These are phyloP conservation scores for Trichothecium roseum DNA, from an alignment of 2,329 filamentous ascomycete genomes.

Conservation along the genomic window DNA sequence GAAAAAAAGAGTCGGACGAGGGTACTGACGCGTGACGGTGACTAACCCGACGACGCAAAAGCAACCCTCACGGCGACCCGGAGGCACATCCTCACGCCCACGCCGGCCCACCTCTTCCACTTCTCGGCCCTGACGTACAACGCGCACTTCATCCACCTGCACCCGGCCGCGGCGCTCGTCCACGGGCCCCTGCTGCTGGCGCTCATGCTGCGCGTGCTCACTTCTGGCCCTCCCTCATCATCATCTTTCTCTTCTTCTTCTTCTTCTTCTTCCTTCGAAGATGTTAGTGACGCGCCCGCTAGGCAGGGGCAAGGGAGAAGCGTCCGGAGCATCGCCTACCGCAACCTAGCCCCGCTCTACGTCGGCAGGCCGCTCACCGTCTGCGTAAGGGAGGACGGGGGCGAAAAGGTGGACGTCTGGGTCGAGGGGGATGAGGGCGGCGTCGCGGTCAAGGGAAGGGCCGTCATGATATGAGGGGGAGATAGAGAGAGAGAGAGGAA, in stretches of 20 bases:
- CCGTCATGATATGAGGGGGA: slow-evolving; percentile 5
- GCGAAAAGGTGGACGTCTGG: slow-evolving; percentile 32
- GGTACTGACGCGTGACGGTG: background rate
- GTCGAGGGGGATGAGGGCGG: slow-evolving; percentile 51
- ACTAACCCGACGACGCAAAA: slow-evolving; percentile 7
- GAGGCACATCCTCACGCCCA: slow-evolving; percentile 50
- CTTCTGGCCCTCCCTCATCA: slow-evolving; percentile 10
- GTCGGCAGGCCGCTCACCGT: slow-evolving; percentile 60
- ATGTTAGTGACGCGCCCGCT: no score
- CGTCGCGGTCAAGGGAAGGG: slow-evolving; percentile 51
- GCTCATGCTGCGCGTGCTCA: slow-evolving; percentile 61
- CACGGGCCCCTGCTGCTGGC: slow-evolving; percentile 78
- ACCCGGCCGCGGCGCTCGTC: slow-evolving; percentile 67
- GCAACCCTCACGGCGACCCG: slow-evolving; percentile 21
- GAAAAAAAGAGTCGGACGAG: no score
- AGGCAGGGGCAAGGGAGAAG: no score
- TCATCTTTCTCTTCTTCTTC: no score
- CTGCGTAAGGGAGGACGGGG: slow-evolving; percentile 46
- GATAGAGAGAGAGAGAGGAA: background rate
- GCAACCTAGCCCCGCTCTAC: slow-evolving; percentile 74
- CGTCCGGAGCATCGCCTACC: slow-evolving; percentile 61
- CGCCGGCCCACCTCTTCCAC: slow-evolving; percentile 66
- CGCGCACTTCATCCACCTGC: slow-evolving; percentile 82
- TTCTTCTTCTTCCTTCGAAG: no score
- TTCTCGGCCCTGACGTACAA: slow-evolving; percentile 91